phyloP scores from a whole-genome alignment of 331 rosid species.

The Erythrophleum ivorense region DNA sequence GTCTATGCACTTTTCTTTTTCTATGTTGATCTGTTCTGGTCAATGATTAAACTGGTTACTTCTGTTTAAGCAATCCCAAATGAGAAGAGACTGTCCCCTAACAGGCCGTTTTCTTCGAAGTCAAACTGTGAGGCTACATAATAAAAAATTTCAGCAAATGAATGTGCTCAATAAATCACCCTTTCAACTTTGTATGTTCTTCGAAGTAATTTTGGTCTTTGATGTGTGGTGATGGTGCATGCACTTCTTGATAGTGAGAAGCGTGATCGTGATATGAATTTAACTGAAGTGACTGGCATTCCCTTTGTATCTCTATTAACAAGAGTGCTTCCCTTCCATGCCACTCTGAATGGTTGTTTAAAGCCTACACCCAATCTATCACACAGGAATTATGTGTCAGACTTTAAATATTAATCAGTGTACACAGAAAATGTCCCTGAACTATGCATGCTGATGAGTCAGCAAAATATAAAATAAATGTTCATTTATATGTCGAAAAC shows the following conservation, averaged over 20 bases:
- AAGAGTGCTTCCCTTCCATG: neutral
- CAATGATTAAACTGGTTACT: slow-evolving; percentile 14
- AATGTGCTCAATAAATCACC: neutral
- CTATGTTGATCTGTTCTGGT: neutral
- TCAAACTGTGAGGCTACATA: neutral
- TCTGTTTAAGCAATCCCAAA: slow-evolving; percentile 8
- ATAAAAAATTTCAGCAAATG: neutral
- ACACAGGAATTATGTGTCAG: too few relatives aligned
- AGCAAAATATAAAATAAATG: too few relatives aligned
- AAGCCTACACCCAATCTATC: too few relatives aligned
- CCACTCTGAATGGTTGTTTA: neutral
- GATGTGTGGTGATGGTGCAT: too few relatives aligned
- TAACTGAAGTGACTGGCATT: neutral
- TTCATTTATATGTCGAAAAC: too few relatives aligned
- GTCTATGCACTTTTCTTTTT: neutral
- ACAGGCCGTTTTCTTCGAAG: neutral
- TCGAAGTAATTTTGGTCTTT: neutral
- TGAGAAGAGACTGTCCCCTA: neutral
- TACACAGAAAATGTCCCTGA: too few relatives aligned
- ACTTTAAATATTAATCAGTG: too few relatives aligned
- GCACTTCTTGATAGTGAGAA: neutral
- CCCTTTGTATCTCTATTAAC: neutral
- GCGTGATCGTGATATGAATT: neutral
- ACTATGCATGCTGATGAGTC: too few relatives aligned
- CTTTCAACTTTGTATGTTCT: neutral